Percentiles rank a stretch among this genome's conserved stretches.
phyloP scores from a whole-genome alignment of 768 basidiomycete species.

The Hemileccinum rubropunctum region DNA sequence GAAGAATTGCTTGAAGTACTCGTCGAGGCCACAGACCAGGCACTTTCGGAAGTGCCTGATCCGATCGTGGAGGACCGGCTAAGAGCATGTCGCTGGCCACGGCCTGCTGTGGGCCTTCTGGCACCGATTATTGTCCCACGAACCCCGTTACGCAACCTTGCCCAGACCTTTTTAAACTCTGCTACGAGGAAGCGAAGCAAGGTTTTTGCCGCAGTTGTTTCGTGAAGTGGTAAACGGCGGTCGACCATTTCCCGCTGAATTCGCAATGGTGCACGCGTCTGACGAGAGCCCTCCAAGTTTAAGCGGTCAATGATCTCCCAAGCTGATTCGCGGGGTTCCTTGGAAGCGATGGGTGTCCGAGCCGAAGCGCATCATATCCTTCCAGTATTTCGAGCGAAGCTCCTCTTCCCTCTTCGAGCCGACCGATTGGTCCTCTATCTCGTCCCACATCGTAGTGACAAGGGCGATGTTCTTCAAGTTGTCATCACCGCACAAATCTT shows the following conservation, averaged over 20 bases:
- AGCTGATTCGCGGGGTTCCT: slow-evolving; percentile 9
- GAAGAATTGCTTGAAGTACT: not conserved
- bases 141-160: not conserved
- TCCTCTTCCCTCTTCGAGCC: slow-evolving; percentile 12
- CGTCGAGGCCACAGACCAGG: not conserved
- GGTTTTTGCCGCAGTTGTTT: slow-evolving; percentile 18
- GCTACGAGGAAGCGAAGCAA: slow-evolving; percentile 5
- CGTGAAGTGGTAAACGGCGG: not conserved
- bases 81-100: not conserved
- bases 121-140: not conserved
- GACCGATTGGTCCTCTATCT: not conserved
- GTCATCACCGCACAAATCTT: slow-evolving; percentile 6
- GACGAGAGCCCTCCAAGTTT: not conserved
- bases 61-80: not conserved
- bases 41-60: not conserved
- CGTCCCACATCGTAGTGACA: slow-evolving; percentile 22
- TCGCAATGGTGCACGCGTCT: slow-evolving; percentile 1
- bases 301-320: slow-evolving; percentile 11
- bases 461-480: slow-evolving; percentile 15
- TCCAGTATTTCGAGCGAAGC: slow-evolving; percentile 12
- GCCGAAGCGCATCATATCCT: slow-evolving; percentile 11
- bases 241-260: slow-evolving; percentile 21
- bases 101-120: not conserved
- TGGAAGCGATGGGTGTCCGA: slow-evolving; percentile 11
- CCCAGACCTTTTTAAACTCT: slow-evolving; percentile 10